Evolutionary conservation across 495 filamentous ascomycete genomes (phyloP).

Genomic region (Penicillium crystallinum): DNA sequence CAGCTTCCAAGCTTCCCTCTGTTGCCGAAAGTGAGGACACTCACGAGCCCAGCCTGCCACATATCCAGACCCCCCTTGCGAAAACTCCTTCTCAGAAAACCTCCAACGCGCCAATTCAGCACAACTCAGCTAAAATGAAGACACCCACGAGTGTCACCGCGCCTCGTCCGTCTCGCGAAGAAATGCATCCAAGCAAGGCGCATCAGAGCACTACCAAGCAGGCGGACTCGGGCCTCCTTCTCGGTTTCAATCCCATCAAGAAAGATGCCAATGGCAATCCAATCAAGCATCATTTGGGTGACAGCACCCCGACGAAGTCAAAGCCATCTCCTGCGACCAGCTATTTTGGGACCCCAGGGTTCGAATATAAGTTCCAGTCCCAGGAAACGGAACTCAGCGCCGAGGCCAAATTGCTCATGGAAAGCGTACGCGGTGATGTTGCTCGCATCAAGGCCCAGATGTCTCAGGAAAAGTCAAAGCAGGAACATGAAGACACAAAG

Average conservation of each 20-base stretch:
- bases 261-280: slow-evolving; percentile 38
- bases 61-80: slow-evolving; percentile 17
- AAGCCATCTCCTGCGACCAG: slow-evolving; percentile 33
- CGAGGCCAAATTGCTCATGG: slow-evolving; percentile 73
- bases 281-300: slow-evolving; percentile 23
- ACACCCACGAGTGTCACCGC: slow-evolving; percentile 41
- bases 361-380: slow-evolving; percentile 67
- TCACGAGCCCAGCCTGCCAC: slow-evolving; percentile 7
- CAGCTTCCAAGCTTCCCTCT: slow-evolving; percentile 21
- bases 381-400: slow-evolving; percentile 60
- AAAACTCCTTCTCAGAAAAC: slow-evolving; percentile 19
- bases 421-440: slow-evolving; percentile 64
- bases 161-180: slow-evolving; percentile 50
- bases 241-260: slow-evolving; percentile 63
- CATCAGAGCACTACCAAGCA: slow-evolving; percentile 66
- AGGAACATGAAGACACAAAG: slow-evolving; percentile 31
- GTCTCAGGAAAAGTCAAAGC: slow-evolving; percentile 46
- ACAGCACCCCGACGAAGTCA: slow-evolving; percentile 43
- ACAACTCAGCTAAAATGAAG: slow-evolving; percentile 34
- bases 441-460: slow-evolving; percentile 62
- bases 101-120: slow-evolving; percentile 8
- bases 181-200: slow-evolving; percentile 76
- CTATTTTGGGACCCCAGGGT: slow-evolving; percentile 54
- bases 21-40: slow-evolving; percentile 40
- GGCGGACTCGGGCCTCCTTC: slow-evolving; percentile 58